A percentile compares a stretch with the other conserved stretches of the same genome.
These are phyloP conservation scores for Tephrocybe sp. DNA, from an alignment of 768 basidiomycete genomes.

Conservation along the genomic window DNA sequence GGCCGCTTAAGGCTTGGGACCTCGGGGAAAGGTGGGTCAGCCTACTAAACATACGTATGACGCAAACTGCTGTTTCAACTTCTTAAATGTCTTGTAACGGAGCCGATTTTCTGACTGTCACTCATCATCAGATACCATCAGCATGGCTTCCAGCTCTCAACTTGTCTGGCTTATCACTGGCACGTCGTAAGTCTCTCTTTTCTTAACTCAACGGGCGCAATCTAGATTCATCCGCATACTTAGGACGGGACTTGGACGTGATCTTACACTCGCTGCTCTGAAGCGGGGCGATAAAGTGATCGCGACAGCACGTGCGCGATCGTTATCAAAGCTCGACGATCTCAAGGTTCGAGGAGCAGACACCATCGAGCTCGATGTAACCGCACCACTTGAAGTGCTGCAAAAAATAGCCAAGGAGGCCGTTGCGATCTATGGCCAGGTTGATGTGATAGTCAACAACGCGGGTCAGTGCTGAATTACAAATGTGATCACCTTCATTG, in stretches of 20 bases:
- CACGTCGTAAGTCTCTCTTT: too few relatives aligned
- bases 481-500: not conserved
- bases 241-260: conserved; percentile 36
- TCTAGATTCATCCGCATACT: too few relatives aligned
- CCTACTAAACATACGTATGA: too few relatives aligned
- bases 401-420: conserved; percentile 35
- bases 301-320: conserved; percentile 40
- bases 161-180: too few relatives aligned
- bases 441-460: conserved; percentile 50
- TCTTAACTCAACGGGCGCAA: too few relatives aligned
- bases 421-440: conserved; percentile 34
- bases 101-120: too few relatives aligned
- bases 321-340: conserved; percentile 31
- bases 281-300: conserved; percentile 48
- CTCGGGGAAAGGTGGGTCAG: too few relatives aligned
- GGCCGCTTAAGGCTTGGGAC: too few relatives aligned
- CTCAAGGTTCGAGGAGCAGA: conserved; percentile 39
- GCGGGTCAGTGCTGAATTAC: conserved; percentile 27
- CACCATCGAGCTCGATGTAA: conserved; percentile 37
- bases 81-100: too few relatives aligned
- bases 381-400: conserved; percentile 31
- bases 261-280: conserved; percentile 38
- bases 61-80: too few relatives aligned
- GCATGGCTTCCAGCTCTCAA: too few relatives aligned
- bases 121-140: too few relatives aligned